Evolutionary conservation across 192 early-diverging fungal species (phyloP).

Genomic region (Kappamyces sp.): DNA sequence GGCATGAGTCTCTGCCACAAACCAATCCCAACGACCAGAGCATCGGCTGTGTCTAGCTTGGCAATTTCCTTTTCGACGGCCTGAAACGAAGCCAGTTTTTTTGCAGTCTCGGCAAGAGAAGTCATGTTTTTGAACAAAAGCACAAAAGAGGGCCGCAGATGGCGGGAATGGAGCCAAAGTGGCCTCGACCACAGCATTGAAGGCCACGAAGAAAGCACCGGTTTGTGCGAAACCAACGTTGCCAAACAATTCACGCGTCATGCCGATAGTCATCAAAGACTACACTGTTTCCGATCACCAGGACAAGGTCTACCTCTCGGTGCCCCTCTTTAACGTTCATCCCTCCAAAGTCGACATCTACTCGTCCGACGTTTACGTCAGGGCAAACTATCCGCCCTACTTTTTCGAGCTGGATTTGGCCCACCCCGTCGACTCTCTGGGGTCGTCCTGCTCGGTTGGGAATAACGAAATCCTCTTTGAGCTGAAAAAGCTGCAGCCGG

Average conservation of each 20-base stretch:
- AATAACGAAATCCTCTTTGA: slow-evolving; percentile 32
- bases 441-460: slow-evolving; percentile 34
- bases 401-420: slow-evolving; percentile 49
- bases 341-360: slow-evolving; percentile 43
- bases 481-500: slow-evolving; percentile 10
- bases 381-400: slow-evolving; percentile 46
- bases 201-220: not conserved
- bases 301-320: slow-evolving; percentile 27
- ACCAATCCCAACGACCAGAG: slow-evolving; percentile 82
- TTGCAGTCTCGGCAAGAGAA: slow-evolving; percentile 60
- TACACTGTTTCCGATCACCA: slow-evolving; percentile 29
- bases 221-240: not conserved
- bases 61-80: slow-evolving; percentile 84
- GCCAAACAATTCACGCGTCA: slow-evolving; percentile 5
- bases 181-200: not conserved
- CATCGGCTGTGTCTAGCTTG: slow-evolving; percentile 24
- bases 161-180: slow-evolving; percentile 1
- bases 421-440: slow-evolving; percentile 25
- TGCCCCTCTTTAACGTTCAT: slow-evolving; percentile 35
- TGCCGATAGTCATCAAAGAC: slow-evolving; percentile 40
- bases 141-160: not conserved
- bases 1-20: not conserved
- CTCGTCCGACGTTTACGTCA: slow-evolving; percentile 45
- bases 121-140: not conserved
- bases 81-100: slow-evolving; percentile 77